Evolutionary conservation across 2,329 filamentous ascomycete genomes (phyloP), one percentile per base, ranked within the genome.

Genomic region (Fusarium illudens): DNA sequence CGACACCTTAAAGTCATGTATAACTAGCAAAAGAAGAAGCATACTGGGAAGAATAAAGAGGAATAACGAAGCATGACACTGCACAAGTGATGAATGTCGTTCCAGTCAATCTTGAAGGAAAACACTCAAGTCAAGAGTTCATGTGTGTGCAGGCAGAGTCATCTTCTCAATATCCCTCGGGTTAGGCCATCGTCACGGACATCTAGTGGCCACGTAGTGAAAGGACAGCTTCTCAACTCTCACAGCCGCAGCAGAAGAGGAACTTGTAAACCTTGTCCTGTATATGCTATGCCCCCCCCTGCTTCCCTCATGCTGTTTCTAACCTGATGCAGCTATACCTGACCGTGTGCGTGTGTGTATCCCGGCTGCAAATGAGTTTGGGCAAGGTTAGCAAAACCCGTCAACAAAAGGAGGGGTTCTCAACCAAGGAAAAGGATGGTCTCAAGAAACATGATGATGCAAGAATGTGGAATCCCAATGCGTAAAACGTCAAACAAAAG

Each of bases 401-500:
- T 29, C 51, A 55, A 19, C 27, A 29, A 13, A 17, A 33, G 49
- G 44, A 11, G 52, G 51, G n/a, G 3, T 48, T 50, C 13, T 49
- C 36, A 36, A 53, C 46, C 55, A 39, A 57, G 44, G 65, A 20
- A 30, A 19, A 49, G 27, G 52, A 57, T 54, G 50, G 36, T 63
- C 53, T 63, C 65, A 53, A 60, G 32, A 60, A 59, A 50, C 6
- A 4, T 49, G 27, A 30, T 19, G 17, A 15, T n/a, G 29, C 25
- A 68, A 54, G 64, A 54, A 53, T 57, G 61, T 65, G 64, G 65
- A 46, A 68, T 64, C 67, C 70, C 61, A 44, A 67, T 64, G 71
- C 65, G 64, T 62, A 66, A 72, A 68, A 73, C 67, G 71, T 72
- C 44, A 68, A 71, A 70, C 8, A 44, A 68, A 59, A 59, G 59